Evolutionary conservation across 495 filamentous ascomycete genomes (phyloP), one percentile per base, ranked within the genome.

Genomic region (Penicillium cosmopolitanum): DNA sequence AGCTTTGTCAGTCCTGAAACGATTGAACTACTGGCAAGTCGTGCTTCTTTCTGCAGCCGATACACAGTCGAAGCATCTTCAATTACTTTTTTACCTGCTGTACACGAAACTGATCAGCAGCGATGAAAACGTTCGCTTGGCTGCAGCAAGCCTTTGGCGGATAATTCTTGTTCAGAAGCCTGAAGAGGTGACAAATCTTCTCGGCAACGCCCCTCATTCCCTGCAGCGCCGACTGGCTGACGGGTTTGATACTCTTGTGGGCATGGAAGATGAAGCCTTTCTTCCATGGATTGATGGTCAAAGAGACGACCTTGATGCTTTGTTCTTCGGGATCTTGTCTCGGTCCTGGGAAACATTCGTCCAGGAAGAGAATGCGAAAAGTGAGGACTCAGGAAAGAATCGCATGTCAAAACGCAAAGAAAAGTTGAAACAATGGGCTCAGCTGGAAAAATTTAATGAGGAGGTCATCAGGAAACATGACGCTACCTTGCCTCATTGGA

Each of bases 161-260:
- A 90, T 96, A 53, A 84, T 97, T 57, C 82, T 98, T 3, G 92
- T 97, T 1, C 95, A 98, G 66, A 97, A 96, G 70, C 92, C 93
- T 0, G 81, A 87, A n/a, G 93, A 96, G 62, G 89, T 89, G 23
- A 80, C 87, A 1, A 77, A 78, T 2, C 79, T 97, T 33, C 79
- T 98, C 25, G 82, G 82, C 47, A 82, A 92, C 61, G 87, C 85
- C 5, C 84, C 89, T 56, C 77, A 77, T 1, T 77, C 80, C 3
- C 84, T 93, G n/a, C 88, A 94, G 59, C 79, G 85, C 52, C 77
- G 86, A 48, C 72, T 98, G n/a, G 83, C 84, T 5, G 79, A 82
- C 35, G 92, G 91, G 0, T 97, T 98, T 64, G 85, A 89, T 61
- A 91, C 90, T 56, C 77, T 98, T 11, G 88, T 87, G 38, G 91